Base-by-base conservation (phyloP, 176 grass and related monocot genomes). In the Areca catechu region DNA sequence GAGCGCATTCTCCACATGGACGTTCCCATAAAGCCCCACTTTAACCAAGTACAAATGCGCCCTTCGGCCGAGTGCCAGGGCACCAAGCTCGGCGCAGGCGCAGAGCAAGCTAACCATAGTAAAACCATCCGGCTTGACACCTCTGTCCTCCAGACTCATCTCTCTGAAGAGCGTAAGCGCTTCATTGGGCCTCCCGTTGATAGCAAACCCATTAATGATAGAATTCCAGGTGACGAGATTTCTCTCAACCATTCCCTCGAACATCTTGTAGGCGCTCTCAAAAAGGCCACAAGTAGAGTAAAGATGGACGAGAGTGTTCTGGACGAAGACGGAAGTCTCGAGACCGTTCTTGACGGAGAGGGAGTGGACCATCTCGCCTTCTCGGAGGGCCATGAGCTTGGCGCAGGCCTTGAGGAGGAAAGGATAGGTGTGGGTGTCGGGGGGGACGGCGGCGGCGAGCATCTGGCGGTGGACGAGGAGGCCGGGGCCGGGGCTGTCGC, bases 181-280 rank as follows among this genome's bases (percentile, higher is more conserved):
- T 76, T 95, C 80, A 22, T 86, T 95, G 58, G 90, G 82, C 18
- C 73, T 65, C 12, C 82, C 90, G 49, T 86, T 95, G 15, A 70
- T 66, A 3, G 86, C 77, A 29, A 84, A 95, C 20, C 86, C 76
- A 17, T 90, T 95, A 7, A 95, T 66, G 48, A 81, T 69, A 30
- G 79, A 86, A 54, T 95, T 95, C 86, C 86, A 95, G 0, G 90
- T 83, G 22, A 95, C 86, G 25, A 90, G 79, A 27, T 77, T 89
- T 28, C 79, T 88, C 16, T 69, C 57, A 10, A 7, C 48, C 20
- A 86, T 95, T 83, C 67, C 76, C 0, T 86, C 90, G 72, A 89
- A 95, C 85, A 83, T 20, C 66, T 67, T 89, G 54, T 89, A 77
- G 5, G 85, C 82, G 70, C 63, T 81, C 76, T 89, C 79, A 54